phyloP scores from a whole-genome alignment of 2,329 filamentous ascomycete species.

The Karstenula rhodostoma region DNA sequence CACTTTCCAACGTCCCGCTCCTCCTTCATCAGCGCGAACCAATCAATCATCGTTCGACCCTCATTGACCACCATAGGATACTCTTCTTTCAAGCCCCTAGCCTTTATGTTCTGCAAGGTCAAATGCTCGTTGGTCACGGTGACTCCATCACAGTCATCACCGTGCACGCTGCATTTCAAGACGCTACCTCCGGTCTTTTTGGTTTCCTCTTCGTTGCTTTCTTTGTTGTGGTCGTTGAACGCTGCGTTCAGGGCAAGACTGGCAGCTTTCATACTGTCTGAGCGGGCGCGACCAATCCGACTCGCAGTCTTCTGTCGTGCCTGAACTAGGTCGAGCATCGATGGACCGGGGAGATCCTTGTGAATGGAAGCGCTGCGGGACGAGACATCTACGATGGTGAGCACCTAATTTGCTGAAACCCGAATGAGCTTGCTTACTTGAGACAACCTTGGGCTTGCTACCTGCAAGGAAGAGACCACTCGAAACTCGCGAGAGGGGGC shows the following conservation, averaged over 20 bases:
- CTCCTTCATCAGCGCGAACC: conserved; percentile 29
- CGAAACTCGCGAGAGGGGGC: not conserved
- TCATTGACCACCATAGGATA: conserved; percentile 25
- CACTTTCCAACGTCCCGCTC: conserved; percentile 20
- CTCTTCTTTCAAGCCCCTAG: conserved; percentile 25
- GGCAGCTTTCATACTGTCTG: conserved; percentile 18
- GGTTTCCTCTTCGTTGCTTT: not conserved
- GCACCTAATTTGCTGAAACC: not conserved
- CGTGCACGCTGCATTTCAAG: conserved; percentile 28
- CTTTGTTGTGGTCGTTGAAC: conserved; percentile 15
- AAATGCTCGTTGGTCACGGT: conserved; percentile 17
- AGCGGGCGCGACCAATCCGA: conserved; percentile 21
- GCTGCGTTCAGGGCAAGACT: conserved; percentile 27
- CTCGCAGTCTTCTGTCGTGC: conserved; percentile 7
- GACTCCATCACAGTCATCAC: conserved; percentile 30
- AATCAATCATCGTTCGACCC: conserved; percentile 35
- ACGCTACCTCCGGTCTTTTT: not conserved
- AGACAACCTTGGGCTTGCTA: not conserved
- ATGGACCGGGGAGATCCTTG: not conserved
- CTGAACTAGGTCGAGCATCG: not conserved
- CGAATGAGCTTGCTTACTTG: not conserved
- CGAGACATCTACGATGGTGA: not conserved
- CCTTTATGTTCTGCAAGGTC: conserved; percentile 18
- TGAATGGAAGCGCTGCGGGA: not conserved
- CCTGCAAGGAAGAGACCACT: not conserved